Conservation (phyloP, 2,329 filamentous ascomycete species). For the Pyrenochaeta sp. region DNA sequence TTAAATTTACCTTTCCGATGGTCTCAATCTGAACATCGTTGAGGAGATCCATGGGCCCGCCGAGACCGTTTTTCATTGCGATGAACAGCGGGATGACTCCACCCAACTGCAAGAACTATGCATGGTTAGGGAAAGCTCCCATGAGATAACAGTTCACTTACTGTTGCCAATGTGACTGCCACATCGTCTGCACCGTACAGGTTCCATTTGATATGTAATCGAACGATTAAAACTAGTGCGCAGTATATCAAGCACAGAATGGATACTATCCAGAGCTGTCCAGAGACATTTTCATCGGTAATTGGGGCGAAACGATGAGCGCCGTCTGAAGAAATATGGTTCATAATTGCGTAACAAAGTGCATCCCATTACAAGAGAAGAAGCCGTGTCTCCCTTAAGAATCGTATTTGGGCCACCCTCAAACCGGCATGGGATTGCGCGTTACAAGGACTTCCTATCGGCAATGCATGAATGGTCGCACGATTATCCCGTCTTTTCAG, state of each 20-base stretch:
- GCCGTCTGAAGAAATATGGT: background rate
- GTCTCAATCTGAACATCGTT: background rate
- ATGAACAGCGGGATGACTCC: slow-evolving; percentile 16
- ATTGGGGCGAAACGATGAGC: slow-evolving; percentile 16
- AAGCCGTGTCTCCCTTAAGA: background rate
- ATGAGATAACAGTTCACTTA: slow-evolving; percentile 1
- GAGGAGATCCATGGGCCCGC: slow-evolving; percentile 10
- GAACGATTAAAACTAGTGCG: slow-evolving; percentile 17
- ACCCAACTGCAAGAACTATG: slow-evolving; percentile 17
- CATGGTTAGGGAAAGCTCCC: background rate
- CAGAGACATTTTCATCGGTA: slow-evolving; percentile 15
- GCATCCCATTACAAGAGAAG: background rate
- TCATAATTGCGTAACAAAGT: slow-evolving; percentile 3
- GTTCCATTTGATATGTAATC: slow-evolving; percentile 26
- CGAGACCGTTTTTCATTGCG: slow-evolving; percentile 17
- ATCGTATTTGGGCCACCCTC: background rate
- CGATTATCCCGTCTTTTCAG: too few relatives aligned
- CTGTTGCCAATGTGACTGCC: slow-evolving; percentile 15
- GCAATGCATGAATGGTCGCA: too few relatives aligned
- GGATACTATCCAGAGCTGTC: slow-evolving; percentile 20
- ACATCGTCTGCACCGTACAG: slow-evolving; percentile 21
- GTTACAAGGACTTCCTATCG: too few relatives aligned
- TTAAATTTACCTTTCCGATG: slow-evolving; percentile 9
- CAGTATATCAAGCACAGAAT: slow-evolving; percentile 21
- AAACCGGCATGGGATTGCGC: background rate